Evolutionary conservation across 129 eudicot species (phyloP), one percentile per base, ranked within the genome.

Genomic region (Centrapalus pauciflorus): DNA sequence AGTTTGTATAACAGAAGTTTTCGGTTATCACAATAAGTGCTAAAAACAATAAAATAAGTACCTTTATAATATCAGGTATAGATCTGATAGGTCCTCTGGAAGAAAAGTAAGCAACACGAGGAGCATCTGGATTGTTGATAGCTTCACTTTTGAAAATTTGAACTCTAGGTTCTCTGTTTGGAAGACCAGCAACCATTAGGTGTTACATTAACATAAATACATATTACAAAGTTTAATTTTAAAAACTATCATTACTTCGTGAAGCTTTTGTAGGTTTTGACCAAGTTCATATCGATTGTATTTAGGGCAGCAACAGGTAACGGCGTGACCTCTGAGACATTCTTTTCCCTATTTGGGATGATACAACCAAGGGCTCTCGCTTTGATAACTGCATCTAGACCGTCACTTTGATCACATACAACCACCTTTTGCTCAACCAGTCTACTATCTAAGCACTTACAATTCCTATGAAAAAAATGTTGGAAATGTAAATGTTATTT

Each of bases 381-480:
- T 1, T 0, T n/a, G 0, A 10, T 4, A 46, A 61, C 64, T 21
- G 11, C 72, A 0, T 1, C 1, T 0, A 40, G 0, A 9, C 35
- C 64, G 0, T 1, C 33, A 0, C 0, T 0, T 1, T 4, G 4
- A 33, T 66, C 67, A 52, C 85, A 81, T 0, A 83, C 30, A 13
- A 87, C 77, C n/a, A 87, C 77, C 50, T 83, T 87, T 17, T 85
- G 77, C 49, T 69, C 60, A 16, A 83, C 79, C 41, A 77, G 25
- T 1, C 10, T n/a, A 0, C 2, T 21, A 5, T 78, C 79, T 20
- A 87, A 60, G 71, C 89, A 87, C 46, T 0, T 1, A 45, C 83
- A 82, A 0, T 2, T 0, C 67, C 81, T 85, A 61, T 11, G 51
- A 63, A 52, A n/a, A n/a, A n/a, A n/a, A n/a, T n/a, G n/a, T n/a